Conservation (phyloP, 345 rosid species). For the Limnanthes douglasii region DNA sequence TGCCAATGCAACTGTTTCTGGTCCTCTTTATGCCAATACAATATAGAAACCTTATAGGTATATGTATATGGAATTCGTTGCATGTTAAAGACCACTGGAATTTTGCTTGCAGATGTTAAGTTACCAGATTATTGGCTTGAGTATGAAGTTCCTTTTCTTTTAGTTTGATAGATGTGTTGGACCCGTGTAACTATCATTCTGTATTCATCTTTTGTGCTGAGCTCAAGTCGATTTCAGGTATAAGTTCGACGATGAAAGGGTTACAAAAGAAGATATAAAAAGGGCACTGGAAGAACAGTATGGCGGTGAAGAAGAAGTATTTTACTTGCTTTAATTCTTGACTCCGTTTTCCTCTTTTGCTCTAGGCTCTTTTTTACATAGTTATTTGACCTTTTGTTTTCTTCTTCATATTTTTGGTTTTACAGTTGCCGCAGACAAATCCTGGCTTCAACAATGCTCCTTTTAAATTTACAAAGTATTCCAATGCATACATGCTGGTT, state of each 20-base stretch:
- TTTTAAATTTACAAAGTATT: constrained; percentile 80
- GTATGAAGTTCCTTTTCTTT: no score
- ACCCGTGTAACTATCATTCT: no score
- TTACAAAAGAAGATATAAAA: constrained; percentile 84
- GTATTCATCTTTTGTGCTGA: no score
- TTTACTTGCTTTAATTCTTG: constrained; percentile 1
- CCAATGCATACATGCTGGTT: constrained; percentile 99
- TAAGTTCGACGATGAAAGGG: constrained; percentile 96
- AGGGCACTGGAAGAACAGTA: constrained; percentile 96
- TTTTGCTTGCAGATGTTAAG: no score
- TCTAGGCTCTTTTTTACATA: constrained; percentile 1
- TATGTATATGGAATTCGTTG: no score
- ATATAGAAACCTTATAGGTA: no score
- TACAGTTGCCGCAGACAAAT: constrained; percentile 77
- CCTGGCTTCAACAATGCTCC: constrained; percentile 92
- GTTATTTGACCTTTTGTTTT: constrained; percentile 9
- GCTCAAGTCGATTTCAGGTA: constrained; percentile 34
- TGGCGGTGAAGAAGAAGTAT: constrained; percentile 98
- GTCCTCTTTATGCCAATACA: no score
- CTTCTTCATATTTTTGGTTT: constrained; percentile 13
- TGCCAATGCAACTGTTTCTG: no score
- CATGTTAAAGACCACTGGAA: no score
- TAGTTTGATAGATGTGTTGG: no score
- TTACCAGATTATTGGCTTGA: no score
- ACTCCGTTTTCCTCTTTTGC: constrained; percentile 1